Evolutionary conservation across 192 early-diverging fungal genomes (phyloP), one percentile per base, ranked within the genome.

Genomic region (Spinellus fusiger): DNA sequence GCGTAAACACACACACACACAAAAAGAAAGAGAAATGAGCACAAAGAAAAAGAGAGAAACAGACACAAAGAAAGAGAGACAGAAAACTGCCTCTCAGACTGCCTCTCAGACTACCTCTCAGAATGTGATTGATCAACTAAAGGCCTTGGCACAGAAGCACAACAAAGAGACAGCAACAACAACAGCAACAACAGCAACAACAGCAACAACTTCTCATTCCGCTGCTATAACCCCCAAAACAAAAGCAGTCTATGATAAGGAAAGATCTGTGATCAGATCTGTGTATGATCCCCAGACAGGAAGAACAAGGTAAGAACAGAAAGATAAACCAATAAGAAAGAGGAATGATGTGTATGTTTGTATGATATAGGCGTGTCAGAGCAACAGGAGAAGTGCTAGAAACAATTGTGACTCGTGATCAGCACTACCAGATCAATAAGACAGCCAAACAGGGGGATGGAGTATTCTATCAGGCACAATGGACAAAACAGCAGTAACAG

Each of bases 361-460:
- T 4, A 23, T 47, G 35, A 44, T 29, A 31, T 44, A 81, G 79
- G 48, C 47, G 76, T 18, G 76, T 81, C 10, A 78, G 68, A 55
- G 80, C 80, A 34, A 69, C 67, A 10, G 80, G 80, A 0, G 80
- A 80, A 61, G 73, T 81, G 15, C 54, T 81, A 10, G 80, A 81
- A 54, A 46, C 69, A 13, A 79, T 81, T 10, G 80, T 81, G 15
- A 61, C 69, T 26, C 56, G 52, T 23, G 79, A 80, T 20, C 74
- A 81, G 18, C 80, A 81, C 28, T 49, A 40, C 12, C 55, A 63
- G 29, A 81, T 81, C 54, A 81, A 81, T 48, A 65, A 59, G 10
- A 54, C 60, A n/a, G 79, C 78, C 1, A 81, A 79, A 4, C 18
- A 44, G 23, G 65, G 62, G 1, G 80, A 81, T 40, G 79, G 79